These are phyloP conservation scores for Exobasidium cylindrosporum DNA, from an alignment of 1,284 basidiomycete genomes.

Conservation along the genomic window DNA sequence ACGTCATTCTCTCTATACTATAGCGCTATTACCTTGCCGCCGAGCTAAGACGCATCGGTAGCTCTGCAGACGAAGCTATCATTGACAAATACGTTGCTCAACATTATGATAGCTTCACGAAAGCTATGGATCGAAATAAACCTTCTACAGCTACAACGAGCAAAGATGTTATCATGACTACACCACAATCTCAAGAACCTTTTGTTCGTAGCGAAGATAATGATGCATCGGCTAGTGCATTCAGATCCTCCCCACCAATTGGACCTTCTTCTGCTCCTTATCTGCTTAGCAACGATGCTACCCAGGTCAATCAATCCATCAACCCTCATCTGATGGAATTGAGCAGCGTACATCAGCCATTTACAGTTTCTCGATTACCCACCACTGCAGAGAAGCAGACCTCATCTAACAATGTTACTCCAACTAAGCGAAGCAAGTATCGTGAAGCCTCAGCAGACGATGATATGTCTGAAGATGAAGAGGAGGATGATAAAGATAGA, in stretches of 20 bases:
- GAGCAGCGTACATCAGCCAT: neutral
- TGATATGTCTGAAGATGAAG: slow-evolving; percentile 28
- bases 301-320: slow-evolving; percentile 18
- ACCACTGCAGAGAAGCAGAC: slow-evolving; percentile 17
- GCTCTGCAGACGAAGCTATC: slow-evolving; percentile 37
- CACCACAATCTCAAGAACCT: neutral
- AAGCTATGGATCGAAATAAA: slow-evolving; percentile 17
- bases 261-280: slow-evolving; percentile 3
- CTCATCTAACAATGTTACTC: neutral
- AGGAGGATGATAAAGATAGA: slow-evolving; percentile 20
- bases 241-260: neutral
- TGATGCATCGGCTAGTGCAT: neutral
- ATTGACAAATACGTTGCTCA: slow-evolving; percentile 47
- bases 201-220: neutral
- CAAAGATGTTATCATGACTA: neutral
- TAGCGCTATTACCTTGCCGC: slow-evolving; percentile 47
- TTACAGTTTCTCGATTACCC: slow-evolving; percentile 18
- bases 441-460: slow-evolving; percentile 22
- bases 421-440: neutral
- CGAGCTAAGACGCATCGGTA: slow-evolving; percentile 45
- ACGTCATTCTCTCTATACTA: neutral
- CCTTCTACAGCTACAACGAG: neutral
- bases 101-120: slow-evolving; percentile 44
- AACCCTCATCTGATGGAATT: slow-evolving; percentile 32
- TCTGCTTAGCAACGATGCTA: slow-evolving; percentile 17